These are phyloP conservation scores for Choiromyces venosus DNA, from an alignment of 495 filamentous ascomycete genomes.

Conservation along the genomic window DNA sequence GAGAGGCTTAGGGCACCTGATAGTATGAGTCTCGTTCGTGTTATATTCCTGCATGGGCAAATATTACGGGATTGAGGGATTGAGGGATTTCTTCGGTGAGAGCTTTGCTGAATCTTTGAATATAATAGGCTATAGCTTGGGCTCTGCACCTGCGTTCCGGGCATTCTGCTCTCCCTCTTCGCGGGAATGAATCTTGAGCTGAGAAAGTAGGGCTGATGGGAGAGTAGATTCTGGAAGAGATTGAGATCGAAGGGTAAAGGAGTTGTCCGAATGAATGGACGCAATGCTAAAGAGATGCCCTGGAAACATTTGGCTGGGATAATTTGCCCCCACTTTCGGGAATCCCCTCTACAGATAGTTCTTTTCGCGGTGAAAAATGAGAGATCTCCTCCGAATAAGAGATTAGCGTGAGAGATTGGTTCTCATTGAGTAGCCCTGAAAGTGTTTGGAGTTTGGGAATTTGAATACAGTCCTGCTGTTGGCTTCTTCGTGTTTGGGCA, in stretches of 20 bases:
- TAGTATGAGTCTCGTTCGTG: not conserved
- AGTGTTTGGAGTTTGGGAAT: not conserved
- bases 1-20: not conserved
- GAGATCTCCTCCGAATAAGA: not conserved
- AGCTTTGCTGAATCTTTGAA: not conserved
- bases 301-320: not conserved
- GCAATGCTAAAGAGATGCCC: not conserved
- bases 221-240: not conserved
- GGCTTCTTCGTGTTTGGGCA: not conserved
- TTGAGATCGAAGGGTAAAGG: not conserved
- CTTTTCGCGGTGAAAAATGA: not conserved
- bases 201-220: not conserved
- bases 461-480: not conserved
- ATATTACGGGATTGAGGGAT: not conserved
- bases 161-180: not conserved
- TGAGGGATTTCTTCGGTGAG: not conserved
- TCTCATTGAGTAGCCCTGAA: not conserved
- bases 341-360: not conserved
- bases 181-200: not conserved
- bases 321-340: not conserved
- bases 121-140: not conserved
- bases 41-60: not conserved
- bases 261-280: not conserved
- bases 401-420: not conserved
- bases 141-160: not conserved